These are phyloP conservation scores for Akanthomyces lecanii DNA, from an alignment of 2,329 filamentous ascomycete genomes.

Conservation along the genomic window DNA sequence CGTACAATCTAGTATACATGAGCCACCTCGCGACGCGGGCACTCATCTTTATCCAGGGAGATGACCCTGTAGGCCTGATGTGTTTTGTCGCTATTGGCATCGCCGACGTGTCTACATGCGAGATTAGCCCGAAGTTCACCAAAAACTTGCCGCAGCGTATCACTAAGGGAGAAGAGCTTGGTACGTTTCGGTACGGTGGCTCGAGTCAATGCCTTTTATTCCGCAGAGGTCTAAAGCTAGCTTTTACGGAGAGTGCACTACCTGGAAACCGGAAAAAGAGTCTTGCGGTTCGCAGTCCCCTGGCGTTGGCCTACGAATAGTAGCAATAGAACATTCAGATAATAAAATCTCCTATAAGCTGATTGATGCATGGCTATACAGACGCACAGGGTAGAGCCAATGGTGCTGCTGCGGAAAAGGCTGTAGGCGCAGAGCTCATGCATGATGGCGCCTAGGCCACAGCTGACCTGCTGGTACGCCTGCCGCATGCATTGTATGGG, in stretches of 20 bases:
- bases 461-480: neutral
- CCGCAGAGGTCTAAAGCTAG: conserved; percentile 44
- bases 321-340: no score
- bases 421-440: neutral
- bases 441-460: neutral
- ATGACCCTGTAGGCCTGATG: conserved; percentile 63
- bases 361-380: no score
- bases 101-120: conserved; percentile 66
- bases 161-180: conserved; percentile 61
- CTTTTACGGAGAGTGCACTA: conserved; percentile 19
- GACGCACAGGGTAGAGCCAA: neutral
- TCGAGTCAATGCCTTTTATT: conserved; percentile 63
- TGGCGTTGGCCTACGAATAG: neutral
- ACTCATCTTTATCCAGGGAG: conserved; percentile 62
- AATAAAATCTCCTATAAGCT: no score
- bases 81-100: conserved; percentile 66
- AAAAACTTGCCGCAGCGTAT: conserved; percentile 3
- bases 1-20: conserved; percentile 56
- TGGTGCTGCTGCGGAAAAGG: neutral
- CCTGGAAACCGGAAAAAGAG: conserved; percentile 11
- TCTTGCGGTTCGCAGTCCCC: neutral
- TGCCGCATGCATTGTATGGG: no score
- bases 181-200: conserved; percentile 72
- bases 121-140: conserved; percentile 36
- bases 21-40: conserved; percentile 60